Conservation (phyloP, 164 flowering plant species). For the Warburgia ugandensis region DNA sequence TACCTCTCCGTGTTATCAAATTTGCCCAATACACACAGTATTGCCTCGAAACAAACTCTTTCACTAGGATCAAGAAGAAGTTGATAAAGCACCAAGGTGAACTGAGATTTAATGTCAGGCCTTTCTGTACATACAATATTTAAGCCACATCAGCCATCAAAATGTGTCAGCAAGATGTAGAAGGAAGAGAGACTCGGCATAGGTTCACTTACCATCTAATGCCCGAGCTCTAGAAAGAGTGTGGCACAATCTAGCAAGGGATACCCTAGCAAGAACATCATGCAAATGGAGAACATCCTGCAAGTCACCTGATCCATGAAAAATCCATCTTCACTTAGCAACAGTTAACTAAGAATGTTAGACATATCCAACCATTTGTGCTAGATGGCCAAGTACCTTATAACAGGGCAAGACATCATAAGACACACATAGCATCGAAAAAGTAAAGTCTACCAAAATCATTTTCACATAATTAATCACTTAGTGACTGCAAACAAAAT, state of each 20-base stretch:
- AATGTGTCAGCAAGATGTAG: background rate
- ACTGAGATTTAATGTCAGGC: slow-evolving; percentile 86
- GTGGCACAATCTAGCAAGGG: slow-evolving; percentile 88
- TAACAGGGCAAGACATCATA: too few species aligned
- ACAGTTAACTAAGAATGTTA: slow-evolving; percentile 1
- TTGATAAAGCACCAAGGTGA: slow-evolving; percentile 86
- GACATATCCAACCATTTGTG: too few species aligned
- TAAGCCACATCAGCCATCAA: slow-evolving; percentile 5
- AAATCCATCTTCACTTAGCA: slow-evolving; percentile 4
- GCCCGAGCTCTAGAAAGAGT: slow-evolving; percentile 82
- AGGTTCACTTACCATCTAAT: slow-evolving; percentile 62
- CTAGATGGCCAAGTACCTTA: too few species aligned
- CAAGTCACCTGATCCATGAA: slow-evolving; percentile 65
- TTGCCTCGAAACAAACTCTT: slow-evolving; percentile 98
- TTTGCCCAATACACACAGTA: slow-evolving; percentile 85
- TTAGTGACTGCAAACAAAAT: too few species aligned
- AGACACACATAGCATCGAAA: too few species aligned
- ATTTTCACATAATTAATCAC: too few species aligned
- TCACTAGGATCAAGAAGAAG: slow-evolving; percentile 98
- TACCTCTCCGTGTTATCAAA: slow-evolving; percentile 80
- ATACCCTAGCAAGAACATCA: slow-evolving; percentile 97
- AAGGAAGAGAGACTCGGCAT: too few species aligned
- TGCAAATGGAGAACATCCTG: slow-evolving; percentile 95
- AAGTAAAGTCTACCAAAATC: too few species aligned
- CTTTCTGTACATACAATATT: slow-evolving; percentile 52